phyloP scores from a whole-genome alignment of 208 protist species.

The Acanthamoeba triangularis region DNA sequence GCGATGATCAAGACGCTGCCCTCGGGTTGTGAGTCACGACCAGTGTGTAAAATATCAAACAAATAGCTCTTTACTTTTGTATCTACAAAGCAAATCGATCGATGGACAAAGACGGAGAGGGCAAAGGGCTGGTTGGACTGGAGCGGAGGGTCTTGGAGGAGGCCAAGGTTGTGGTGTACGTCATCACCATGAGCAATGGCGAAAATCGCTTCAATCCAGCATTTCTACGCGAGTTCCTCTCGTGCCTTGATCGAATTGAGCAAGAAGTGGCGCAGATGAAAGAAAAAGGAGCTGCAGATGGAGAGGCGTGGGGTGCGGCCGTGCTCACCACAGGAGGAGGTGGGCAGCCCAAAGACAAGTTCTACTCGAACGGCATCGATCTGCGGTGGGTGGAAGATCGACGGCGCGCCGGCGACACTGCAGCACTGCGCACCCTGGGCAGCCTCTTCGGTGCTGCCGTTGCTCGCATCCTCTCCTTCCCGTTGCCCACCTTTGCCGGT shows the following conservation, averaged over 20 bases:
- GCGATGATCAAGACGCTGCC: no score
- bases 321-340: slow-evolving; percentile 38
- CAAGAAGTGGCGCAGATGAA: neutral
- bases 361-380: slow-evolving; percentile 53
- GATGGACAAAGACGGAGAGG: neutral
- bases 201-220: slow-evolving; percentile 47
- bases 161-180: neutral
- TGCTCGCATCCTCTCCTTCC: slow-evolving; percentile 18
- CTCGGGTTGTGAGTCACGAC: no score
- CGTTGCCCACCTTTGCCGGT: slow-evolving; percentile 37
- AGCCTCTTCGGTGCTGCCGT: neutral
- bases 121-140: neutral
- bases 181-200: slow-evolving; percentile 23
- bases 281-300: neutral
- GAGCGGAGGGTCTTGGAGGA: neutral
- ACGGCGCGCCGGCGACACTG: neutral
- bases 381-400: neutral
- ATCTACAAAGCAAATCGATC: no score
- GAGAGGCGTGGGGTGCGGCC: neutral
- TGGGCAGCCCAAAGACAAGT: neutral
- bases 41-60: no score
- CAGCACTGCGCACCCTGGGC: neutral
- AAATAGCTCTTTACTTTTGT: no score
- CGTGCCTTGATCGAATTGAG: neutral
- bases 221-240: neutral